These are phyloP conservation scores for Penicillium palitans DNA, from an alignment of 2,329 filamentous ascomycete species.

Conservation along the genomic window DNA sequence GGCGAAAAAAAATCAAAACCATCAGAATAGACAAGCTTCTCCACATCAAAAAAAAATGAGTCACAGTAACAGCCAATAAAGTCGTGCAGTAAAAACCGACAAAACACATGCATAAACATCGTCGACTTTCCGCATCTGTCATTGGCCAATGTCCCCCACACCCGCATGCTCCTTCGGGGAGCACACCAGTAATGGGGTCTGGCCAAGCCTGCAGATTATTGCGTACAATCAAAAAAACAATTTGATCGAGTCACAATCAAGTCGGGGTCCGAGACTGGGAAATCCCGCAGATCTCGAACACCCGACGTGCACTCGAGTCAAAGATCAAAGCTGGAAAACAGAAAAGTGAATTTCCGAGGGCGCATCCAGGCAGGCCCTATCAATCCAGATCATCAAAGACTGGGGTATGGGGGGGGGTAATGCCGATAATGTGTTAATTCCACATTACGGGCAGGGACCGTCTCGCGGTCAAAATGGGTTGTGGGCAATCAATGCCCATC, in stretches of 20 bases:
- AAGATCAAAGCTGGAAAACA: conserved; percentile 9
- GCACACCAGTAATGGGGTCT: background rate
- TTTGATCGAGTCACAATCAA: conserved; percentile 1
- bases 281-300: background rate
- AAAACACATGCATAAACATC: conserved; percentile 4
- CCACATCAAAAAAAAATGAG: conserved; percentile 5
- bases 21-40: background rate
- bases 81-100: background rate
- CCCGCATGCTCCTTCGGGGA: background rate
- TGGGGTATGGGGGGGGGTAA: background rate
- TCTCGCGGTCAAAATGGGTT: background rate
- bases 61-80: conserved; percentile 10
- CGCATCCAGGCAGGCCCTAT: conserved; percentile 12
- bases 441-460: background rate
- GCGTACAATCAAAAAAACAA: conserved; percentile 1
- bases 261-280: background rate
- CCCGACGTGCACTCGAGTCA: conserved; percentile 5
- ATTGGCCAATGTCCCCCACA: conserved; percentile 10
- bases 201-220: background rate
- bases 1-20: background rate
- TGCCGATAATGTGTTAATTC: background rate
- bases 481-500: conserved; percentile 10
- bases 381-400: conserved; percentile 11
- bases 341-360: conserved; percentile 9
- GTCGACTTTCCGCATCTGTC: conserved; percentile 3